Evolutionary conservation across 2,329 filamentous ascomycete species (phyloP).

Genomic region (Trichothecium sympodiale): DNA sequence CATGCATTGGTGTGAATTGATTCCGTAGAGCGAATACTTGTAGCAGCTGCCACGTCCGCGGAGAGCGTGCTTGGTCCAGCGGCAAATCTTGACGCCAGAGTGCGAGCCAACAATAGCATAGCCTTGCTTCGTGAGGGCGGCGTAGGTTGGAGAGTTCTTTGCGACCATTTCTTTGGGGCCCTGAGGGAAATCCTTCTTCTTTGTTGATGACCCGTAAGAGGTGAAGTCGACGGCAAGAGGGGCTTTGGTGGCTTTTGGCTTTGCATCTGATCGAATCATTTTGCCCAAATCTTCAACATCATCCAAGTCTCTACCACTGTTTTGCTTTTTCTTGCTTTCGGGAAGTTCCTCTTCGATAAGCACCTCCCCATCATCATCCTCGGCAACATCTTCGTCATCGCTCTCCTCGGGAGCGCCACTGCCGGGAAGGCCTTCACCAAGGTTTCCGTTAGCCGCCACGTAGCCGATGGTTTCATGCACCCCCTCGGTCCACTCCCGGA

Average conservation of each 20-base stretch:
- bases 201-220: constrained; percentile 46
- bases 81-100: constrained; percentile 93
- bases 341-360: constrained; percentile 30
- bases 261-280: constrained; percentile 40
- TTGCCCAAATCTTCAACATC: constrained; percentile 78
- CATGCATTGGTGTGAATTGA: constrained; percentile 95
- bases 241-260: constrained; percentile 17
- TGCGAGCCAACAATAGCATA: constrained; percentile 93
- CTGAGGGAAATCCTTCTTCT: constrained; percentile 28
- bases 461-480: constrained; percentile 58
- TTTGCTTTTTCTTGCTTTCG: constrained; percentile 29
- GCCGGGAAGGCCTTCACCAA: constrained; percentile 58
- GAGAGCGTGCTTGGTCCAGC: constrained; percentile 95
- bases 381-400: constrained; percentile 60
- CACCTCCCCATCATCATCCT: constrained; percentile 43
- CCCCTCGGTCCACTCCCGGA: constrained; percentile 71
- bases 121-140: constrained; percentile 86
- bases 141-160: constrained; percentile 76
- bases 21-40: constrained; percentile 96
- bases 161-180: constrained; percentile 87
- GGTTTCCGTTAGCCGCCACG: constrained; percentile 46
- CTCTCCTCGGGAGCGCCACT: constrained; percentile 80
- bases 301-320: constrained; percentile 37
- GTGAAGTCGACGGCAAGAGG: constrained; percentile 81
- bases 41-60: constrained; percentile 92